Evolutionary conservation across 257 asterid species (phyloP), one percentile per base, ranked within the genome.

Genomic region (Ophiorrhiza pumila): DNA sequence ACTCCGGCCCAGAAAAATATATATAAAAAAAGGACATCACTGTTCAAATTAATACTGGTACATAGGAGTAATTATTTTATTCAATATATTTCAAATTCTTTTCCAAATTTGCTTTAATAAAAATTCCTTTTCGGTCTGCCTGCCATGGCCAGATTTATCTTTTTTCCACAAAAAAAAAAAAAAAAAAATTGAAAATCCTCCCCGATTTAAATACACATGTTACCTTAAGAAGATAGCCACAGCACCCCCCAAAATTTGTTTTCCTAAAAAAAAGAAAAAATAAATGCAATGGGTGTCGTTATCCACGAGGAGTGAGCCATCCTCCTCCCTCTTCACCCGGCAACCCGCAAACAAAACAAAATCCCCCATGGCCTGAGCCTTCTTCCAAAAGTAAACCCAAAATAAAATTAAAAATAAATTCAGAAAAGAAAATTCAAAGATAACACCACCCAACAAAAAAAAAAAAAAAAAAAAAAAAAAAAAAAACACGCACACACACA

Each of bases 341-440:
- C 68, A 63, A 63, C 22, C 68, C 68, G n/a, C 35, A 63, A 64
- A 64, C 69, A 64, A 39, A 64, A 39, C 35, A 64, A 64, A 64
- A 64, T 25, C 53, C 56, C 46, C 66, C 65, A 32, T 35, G 8
- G 67, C 45, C 58, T 56, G 61, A 78, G 83, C 71, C 81, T 87
- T 85, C 78, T 61, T 80, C 77, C 78, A 75, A 81, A 83, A 72
- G 82, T 74, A 83, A 82, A 66, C 74, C 49, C 75, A 72, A 69
- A 35, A 74, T 72, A 65, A 70, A 34, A n/a, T 57, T 73, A 29
- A 61, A 32, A 45, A 57, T 12, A 34, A 41, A 29, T 14, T 63
- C n/a, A 27, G 6, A 15, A 78, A 83, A 66, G 80, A 69, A 83
- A 79, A 63, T 52, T 53, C 71, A 75, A 70, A 43, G 74, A 68